phyloP scores from a whole-genome alignment of 139 green algal genomes.

The Tetraselmis chui region DNA sequence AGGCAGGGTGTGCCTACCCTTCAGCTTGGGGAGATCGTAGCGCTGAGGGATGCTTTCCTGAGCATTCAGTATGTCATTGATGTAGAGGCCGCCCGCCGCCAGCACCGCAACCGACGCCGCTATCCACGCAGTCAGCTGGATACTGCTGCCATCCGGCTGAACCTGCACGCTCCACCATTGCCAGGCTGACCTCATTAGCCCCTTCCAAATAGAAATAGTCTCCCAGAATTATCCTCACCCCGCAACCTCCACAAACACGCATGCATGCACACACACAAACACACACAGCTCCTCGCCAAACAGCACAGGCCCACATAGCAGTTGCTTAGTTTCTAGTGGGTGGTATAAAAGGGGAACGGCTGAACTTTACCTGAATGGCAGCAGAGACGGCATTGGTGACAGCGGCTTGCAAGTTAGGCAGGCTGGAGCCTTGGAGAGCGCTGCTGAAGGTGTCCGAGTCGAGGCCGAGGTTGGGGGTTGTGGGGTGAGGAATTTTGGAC shows the following conservation, averaged over 20 bases:
- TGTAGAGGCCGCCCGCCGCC: background rate
- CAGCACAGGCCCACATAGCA: background rate
- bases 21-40: background rate
- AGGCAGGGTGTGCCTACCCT: background rate
- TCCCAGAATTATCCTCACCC: no score
- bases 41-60: background rate
- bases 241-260: no score
- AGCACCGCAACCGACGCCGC: background rate
- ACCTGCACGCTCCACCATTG: no score
- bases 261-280: background rate
- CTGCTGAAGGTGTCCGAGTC: background rate
- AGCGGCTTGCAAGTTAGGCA: background rate
- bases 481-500: background rate
- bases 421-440: background rate
- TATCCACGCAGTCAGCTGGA: background rate
- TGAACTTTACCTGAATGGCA: background rate
- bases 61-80: background rate
- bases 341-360: background rate
- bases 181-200: no score
- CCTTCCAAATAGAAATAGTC: no score
- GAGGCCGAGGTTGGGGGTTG: background rate
- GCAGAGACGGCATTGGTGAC: background rate
- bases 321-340: no score
- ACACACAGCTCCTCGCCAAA: background rate
- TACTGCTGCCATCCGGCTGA: background rate